Conservation (phyloP, 345 rosid species). For the Excoecaria cochinchinensis region DNA sequence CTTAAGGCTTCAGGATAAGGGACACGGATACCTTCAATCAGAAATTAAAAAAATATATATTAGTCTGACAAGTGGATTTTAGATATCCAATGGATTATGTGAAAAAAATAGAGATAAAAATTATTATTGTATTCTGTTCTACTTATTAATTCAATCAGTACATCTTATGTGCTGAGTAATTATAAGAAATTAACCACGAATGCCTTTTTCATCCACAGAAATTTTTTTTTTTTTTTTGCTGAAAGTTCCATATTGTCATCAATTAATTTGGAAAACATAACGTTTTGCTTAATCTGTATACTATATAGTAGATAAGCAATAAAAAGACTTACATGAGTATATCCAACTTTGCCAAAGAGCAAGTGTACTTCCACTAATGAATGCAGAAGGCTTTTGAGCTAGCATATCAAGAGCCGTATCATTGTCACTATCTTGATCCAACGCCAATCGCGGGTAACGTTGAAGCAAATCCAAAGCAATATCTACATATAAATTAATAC, state of each 20-base stretch:
- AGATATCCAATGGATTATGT: too few relatives aligned
- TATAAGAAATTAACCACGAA: too few relatives aligned
- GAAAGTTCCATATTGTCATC: too few relatives aligned
- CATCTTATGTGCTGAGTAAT: too few relatives aligned
- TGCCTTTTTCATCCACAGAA: too few relatives aligned
- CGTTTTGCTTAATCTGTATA: too few relatives aligned
- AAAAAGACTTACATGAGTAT: slow-evolving; percentile 41
- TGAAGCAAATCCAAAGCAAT: slow-evolving; percentile 66
- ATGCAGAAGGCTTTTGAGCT: slow-evolving; percentile 66
- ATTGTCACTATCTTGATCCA: slow-evolving; percentile 46
- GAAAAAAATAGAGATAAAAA: too few relatives aligned
- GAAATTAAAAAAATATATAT: not conserved
- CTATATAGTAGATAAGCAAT: not conserved
- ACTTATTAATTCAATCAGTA: too few relatives aligned
- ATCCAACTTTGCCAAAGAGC: slow-evolving; percentile 55
- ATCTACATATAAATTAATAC: slow-evolving; percentile 25
- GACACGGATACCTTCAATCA: slow-evolving; percentile 20
- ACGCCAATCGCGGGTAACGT: slow-evolving; percentile 43
- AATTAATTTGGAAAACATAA: too few relatives aligned
- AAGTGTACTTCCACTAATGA: slow-evolving; percentile 56
- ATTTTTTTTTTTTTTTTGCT: too few relatives aligned
- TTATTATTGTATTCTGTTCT: too few relatives aligned
- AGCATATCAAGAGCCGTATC: slow-evolving; percentile 59
- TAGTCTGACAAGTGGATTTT: not conserved
- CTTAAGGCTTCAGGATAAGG: slow-evolving; percentile 4